These are phyloP conservation scores for Linaria vulgaris DNA, from an alignment of 257 asterid genomes.

Conservation along the genomic window DNA sequence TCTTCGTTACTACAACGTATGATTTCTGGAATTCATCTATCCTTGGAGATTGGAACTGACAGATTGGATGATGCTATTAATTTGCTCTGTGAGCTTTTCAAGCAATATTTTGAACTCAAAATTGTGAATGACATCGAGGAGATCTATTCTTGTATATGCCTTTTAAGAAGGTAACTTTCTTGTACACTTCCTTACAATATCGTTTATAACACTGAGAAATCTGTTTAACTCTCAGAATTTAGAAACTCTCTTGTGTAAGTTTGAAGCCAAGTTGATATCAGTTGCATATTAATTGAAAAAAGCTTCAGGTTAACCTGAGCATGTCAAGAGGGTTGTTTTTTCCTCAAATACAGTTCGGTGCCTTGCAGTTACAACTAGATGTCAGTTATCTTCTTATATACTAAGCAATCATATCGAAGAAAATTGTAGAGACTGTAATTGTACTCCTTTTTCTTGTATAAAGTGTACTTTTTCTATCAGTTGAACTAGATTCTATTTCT, in stretches of 20 bases:
- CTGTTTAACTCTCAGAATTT: background rate
- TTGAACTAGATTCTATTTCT: too few relatives aligned
- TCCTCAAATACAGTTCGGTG: background rate
- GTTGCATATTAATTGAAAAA: too few relatives aligned
- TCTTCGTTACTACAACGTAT: slow-evolving; percentile 63
- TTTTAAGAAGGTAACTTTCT: slow-evolving; percentile 58
- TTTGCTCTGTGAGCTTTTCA: slow-evolving; percentile 65
- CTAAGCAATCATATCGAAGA: too few relatives aligned
- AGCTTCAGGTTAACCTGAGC: background rate
- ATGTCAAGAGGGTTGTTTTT: background rate
- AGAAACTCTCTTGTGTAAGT: too few relatives aligned
- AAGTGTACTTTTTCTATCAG: too few relatives aligned
- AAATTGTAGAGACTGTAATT: too few relatives aligned
- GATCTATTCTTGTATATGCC: slow-evolving; percentile 65
- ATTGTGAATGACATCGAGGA: slow-evolving; percentile 82
- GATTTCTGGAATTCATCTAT: slow-evolving; percentile 34
- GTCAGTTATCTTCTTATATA: too few relatives aligned
- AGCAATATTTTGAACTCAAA: slow-evolving; percentile 64
- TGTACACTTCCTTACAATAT: background rate
- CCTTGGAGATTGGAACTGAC: slow-evolving; percentile 30
- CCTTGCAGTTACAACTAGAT: background rate
- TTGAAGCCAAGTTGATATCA: too few relatives aligned
- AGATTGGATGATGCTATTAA: slow-evolving; percentile 43
- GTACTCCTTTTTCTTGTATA: too few relatives aligned
- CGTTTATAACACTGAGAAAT: background rate